Percentiles rank a stretch among this genome's conserved stretches.
Evolutionary conservation across 2,329 filamentous ascomycete genomes (phyloP).

Genomic region (Fusarium drepaniforme): DNA sequence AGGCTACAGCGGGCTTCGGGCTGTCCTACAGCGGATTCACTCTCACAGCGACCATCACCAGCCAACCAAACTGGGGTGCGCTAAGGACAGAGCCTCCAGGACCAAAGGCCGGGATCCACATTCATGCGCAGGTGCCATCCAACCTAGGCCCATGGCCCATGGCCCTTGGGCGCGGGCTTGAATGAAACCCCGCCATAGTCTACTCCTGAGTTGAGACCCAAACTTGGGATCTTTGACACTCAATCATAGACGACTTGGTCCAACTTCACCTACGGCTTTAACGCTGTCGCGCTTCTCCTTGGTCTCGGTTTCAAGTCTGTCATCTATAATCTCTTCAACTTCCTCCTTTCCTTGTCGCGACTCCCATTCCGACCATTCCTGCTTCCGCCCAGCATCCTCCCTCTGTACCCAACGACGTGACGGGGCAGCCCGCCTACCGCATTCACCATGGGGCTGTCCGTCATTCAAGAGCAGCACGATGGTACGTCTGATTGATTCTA

Average conservation of each 20-base stretch:
- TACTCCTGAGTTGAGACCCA: constrained; percentile 40
- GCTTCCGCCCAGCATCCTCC: constrained; percentile 8
- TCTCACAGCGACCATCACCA: constrained; percentile 26
- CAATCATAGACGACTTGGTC: constrained; percentile 14
- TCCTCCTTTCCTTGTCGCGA: constrained; percentile 13
- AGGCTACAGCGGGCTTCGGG: neutral
- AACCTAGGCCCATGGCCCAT: neutral
- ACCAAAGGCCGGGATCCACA: constrained; percentile 16
- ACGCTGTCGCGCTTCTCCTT: constrained; percentile 24
- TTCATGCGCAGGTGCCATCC: constrained; percentile 18
- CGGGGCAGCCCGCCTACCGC: constrained; percentile 41
- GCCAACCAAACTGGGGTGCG: constrained; percentile 29
- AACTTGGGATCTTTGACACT: constrained; percentile 23
- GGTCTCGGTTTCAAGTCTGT: constrained; percentile 3
- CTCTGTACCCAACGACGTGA: constrained; percentile 36
- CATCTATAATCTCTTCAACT: neutral
- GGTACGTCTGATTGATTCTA: constrained; percentile 39
- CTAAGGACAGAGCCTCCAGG: constrained; percentile 19
- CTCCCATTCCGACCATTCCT: constrained; percentile 2
- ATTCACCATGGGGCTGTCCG: constrained; percentile 82
- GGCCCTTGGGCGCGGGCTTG: constrained; percentile 15
- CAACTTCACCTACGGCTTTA: constrained; percentile 25
- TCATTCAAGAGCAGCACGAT: constrained; percentile 83
- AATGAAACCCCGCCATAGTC: constrained; percentile 43
- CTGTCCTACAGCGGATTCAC: neutral